Evolutionary conservation across 1,284 basidiomycete genomes (phyloP).

Genomic region (Porodaedalea pini): DNA sequence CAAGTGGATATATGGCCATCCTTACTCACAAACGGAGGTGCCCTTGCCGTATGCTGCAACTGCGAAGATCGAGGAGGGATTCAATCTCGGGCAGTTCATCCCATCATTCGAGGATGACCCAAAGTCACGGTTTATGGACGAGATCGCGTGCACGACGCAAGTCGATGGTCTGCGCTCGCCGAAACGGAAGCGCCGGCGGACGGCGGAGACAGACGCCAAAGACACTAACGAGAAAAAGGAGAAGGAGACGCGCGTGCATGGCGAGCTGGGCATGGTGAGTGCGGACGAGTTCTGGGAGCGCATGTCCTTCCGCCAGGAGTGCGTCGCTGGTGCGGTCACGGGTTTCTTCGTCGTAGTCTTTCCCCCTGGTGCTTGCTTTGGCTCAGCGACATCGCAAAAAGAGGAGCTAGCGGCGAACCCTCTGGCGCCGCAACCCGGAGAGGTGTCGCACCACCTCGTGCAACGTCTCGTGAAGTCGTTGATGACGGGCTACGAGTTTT

Average conservation of each 20-base stretch:
- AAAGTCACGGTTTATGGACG: conserved; percentile 87
- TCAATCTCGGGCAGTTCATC: conserved; percentile 69
- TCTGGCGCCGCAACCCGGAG: conserved; percentile 51
- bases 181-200: conserved; percentile 49
- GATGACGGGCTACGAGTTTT: conserved; percentile 75
- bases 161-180: conserved; percentile 59
- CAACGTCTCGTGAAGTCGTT: conserved; percentile 67
- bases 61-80: conserved; percentile 24
- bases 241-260: conserved; percentile 34
- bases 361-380: conserved; percentile 26
- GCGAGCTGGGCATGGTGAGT: conserved; percentile 53
- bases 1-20: conserved; percentile 73
- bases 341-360: conserved; percentile 79
- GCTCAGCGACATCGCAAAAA: conserved; percentile 3
- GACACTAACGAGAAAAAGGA: conserved; percentile 31
- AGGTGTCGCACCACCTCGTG: conserved; percentile 61
- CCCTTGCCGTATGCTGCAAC: conserved; percentile 51
- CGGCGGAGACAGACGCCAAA: conserved; percentile 21
- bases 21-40: conserved; percentile 59
- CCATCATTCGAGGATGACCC: conserved; percentile 92
- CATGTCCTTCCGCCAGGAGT: conserved; percentile 93
- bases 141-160: conserved; percentile 71
- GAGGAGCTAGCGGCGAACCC: conserved; percentile 20
- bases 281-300: conserved; percentile 90
- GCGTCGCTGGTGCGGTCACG: conserved; percentile 78